Evolutionary conservation across 2,329 filamentous ascomycete species (phyloP), one percentile per base, ranked within the genome.

Genomic region (Arthrobotrys conoides): DNA sequence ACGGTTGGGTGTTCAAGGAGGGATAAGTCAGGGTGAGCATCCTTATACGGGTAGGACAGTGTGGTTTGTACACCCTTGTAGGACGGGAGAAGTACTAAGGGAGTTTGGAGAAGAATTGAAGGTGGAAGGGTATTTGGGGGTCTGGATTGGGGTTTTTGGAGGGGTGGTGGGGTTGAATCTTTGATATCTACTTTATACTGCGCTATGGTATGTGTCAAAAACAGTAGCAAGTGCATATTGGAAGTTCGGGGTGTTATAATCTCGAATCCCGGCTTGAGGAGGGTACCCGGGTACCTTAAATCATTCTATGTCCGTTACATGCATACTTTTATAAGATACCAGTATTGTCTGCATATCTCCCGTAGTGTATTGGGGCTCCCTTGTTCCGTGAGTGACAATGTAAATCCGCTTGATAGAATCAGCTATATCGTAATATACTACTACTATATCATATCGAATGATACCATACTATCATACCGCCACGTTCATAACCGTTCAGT

Each of bases 11-110:
- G 51, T 80, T 30, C 67, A 76, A 24, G 71, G 77, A 2, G 65
- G 53, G 4, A 73, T 81, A 24, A 65, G 67, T 30, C 72, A 80
- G 59, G 46, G 53, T 90, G 91, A 96, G 84, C 94, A 98, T 87
- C 95, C 96, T 66, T 85, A 92, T 76, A 93, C 90, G 73, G 92
- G 91, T 67, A 85, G 91, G 75, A 93, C 94, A 48, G 89, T 90
- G 63, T 97, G 95, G 85, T 97, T 97, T 85, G 88, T 98, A 82
- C 96, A 99, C 85, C 95, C 96, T 24, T 98, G 96, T 85, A 90
- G 93, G 83, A 92, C 96, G 8, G 92, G 92, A 71, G 91, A 95
- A 80, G 92, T 92, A 66, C 92, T 98, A 88, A 87, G 87, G 81
- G 87, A 86, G 65, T 90, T 82, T 84, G 53, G 33, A 16, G 44